phyloP scores from a whole-genome alignment of 768 basidiomycete genomes.

The Leccinum broughii region DNA sequence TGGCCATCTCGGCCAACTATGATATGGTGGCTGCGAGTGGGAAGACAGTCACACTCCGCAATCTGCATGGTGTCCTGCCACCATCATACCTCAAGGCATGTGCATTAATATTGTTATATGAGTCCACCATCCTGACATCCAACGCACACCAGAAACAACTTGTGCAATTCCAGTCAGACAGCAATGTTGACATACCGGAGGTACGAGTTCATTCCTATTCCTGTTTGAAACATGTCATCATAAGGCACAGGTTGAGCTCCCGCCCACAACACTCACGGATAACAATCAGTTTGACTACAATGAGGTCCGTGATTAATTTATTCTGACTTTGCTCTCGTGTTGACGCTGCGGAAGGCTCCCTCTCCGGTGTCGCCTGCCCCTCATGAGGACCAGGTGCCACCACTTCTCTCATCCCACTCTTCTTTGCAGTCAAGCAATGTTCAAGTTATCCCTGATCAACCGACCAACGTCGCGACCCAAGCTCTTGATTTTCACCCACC shows the following conservation, averaged over 20 bases:
- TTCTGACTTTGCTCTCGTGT: too few relatives aligned
- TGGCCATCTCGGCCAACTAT: not conserved
- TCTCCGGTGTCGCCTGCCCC: too few relatives aligned
- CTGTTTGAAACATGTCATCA: not conserved
- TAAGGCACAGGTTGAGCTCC: not conserved
- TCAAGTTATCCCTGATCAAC: not conserved
- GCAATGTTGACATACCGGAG: not conserved
- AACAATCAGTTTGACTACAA: not conserved
- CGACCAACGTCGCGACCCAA: not conserved
- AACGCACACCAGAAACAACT: too few relatives aligned
- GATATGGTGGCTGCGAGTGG: not conserved
- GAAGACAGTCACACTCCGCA: not conserved
- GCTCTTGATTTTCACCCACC: not conserved
- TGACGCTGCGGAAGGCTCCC: too few relatives aligned
- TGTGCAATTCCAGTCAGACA: not conserved
- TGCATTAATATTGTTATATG: too few relatives aligned
- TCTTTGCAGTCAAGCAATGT: not conserved
- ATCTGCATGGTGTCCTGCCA: not conserved
- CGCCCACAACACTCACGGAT: too few relatives aligned
- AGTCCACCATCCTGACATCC: not conserved
- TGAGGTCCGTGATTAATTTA: too few relatives aligned
- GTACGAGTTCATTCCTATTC: not conserved
- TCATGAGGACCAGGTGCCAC: too few relatives aligned
- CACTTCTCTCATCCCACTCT: too few relatives aligned
- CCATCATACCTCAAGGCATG: not conserved